Evolutionary conservation across 2,329 filamentous ascomycete genomes (phyloP).

Genomic region (Zasmidium cellare): DNA sequence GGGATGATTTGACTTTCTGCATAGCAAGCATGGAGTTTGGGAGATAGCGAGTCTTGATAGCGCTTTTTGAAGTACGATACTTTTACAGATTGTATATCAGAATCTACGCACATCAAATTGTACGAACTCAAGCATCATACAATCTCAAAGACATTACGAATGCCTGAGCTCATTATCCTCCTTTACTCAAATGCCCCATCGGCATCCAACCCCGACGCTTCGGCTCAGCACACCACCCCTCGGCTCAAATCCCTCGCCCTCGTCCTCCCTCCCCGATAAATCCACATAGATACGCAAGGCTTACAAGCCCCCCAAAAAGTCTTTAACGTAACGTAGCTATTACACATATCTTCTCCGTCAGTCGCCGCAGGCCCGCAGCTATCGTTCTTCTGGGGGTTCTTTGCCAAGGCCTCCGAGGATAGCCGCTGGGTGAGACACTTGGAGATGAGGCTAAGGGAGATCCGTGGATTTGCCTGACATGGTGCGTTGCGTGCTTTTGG

Average conservation of each 20-base stretch:
- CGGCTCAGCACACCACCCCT: neutral
- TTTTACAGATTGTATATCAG: no score
- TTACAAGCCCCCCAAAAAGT: no score
- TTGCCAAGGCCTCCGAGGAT: neutral
- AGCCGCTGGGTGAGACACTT: neutral
- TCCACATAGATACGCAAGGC: no score
- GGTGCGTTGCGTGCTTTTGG: neutral
- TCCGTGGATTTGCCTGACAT: no score
- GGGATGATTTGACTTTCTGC: neutral
- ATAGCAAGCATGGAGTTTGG: neutral
- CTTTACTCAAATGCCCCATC: neutral
- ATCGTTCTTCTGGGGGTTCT: neutral
- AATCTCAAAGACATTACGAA: no score
- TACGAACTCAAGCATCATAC: no score
- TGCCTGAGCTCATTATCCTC: no score
- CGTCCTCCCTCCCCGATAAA: neutral
- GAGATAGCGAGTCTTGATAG: neutral
- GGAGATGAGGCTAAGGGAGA: neutral
- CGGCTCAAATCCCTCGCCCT: neutral
- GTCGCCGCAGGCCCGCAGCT: neutral
- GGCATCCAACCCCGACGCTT: neutral
- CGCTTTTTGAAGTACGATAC: no score
- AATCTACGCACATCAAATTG: no score
- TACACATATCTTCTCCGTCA: neutral
- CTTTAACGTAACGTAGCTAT: neutral